These are phyloP conservation scores for Rhizomucor pusillus DNA, from an alignment of 371 early-diverging fungal species.

Conservation along the genomic window DNA sequence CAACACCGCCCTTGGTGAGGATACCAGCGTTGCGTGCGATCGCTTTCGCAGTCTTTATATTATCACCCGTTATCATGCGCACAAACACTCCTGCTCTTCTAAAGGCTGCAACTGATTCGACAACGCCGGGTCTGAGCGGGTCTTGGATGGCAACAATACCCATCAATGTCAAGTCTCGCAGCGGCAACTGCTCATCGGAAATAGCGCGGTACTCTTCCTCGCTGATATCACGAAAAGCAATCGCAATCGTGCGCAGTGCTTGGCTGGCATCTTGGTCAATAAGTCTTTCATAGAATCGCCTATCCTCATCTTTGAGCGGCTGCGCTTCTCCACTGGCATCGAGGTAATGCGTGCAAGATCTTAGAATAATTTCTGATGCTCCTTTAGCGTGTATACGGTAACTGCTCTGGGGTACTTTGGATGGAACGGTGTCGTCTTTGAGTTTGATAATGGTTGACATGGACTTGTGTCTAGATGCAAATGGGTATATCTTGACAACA, in stretches of 20 bases:
- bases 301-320: constrained; percentile 48
- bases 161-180: constrained; percentile 64
- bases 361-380: constrained; percentile 83
- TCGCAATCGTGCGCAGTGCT: constrained; percentile 86
- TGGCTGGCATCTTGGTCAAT: constrained; percentile 79
- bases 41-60: constrained; percentile 83
- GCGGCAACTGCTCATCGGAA: constrained; percentile 50
- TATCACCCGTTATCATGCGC: constrained; percentile 98
- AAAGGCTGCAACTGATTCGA: constrained; percentile 77
- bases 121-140: constrained; percentile 89
- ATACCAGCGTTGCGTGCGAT: constrained; percentile 91
- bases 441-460: constrained; percentile 71
- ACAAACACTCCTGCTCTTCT: constrained; percentile 89
- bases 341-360: constrained; percentile 59
- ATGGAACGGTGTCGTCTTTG: constrained; percentile 12
- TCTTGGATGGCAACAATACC: constrained; percentile 92
- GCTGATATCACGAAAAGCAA: constrained; percentile 74
- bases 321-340: constrained; percentile 49
- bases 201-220: constrained; percentile 12
- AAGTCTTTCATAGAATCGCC: constrained; percentile 46
- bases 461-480: constrained; percentile 76
- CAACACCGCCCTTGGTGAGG: constrained; percentile 76
- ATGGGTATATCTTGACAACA: constrained; percentile 66
- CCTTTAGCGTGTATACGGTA: constrained; percentile 76
- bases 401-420: constrained; percentile 22